Percentiles rank a stretch among this genome's conserved stretches.
phyloP scores from a whole-genome alignment of 2,329 filamentous ascomycete species.

The Orbilia blumenaviensis region DNA sequence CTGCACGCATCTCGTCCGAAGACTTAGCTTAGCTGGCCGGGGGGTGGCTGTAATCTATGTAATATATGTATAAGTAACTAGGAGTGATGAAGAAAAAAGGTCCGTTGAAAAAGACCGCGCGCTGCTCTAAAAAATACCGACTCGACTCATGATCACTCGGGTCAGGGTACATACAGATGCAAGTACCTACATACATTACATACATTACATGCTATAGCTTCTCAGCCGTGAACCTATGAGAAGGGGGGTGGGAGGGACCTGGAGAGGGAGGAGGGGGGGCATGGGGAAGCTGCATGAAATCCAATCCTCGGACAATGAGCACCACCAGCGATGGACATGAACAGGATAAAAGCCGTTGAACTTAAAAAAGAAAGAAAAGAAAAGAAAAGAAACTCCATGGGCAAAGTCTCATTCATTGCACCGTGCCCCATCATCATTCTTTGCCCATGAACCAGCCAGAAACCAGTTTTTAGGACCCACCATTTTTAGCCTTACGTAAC shows the following conservation, averaged over 20 bases:
- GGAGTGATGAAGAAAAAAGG: background rate
- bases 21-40: too few species aligned
- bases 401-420: too few species aligned
- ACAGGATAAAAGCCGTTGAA: slow-evolving; percentile 44
- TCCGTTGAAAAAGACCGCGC: slow-evolving; percentile 4
- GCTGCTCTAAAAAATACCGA: slow-evolving; percentile 9
- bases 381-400: too few species aligned
- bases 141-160: too few species aligned
- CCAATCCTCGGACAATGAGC: slow-evolving; percentile 4
- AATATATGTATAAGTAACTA: background rate
- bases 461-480: background rate
- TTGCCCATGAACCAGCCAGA: too few species aligned
- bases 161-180: background rate
- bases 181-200: too few species aligned
- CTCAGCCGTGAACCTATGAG: too few species aligned
- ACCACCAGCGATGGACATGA: slow-evolving; percentile 7
- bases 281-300: slow-evolving; percentile 15
- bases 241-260: background rate
- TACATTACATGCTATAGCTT: too few species aligned
- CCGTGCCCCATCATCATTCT: slow-evolving; percentile 27
- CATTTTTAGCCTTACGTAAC: slow-evolving; percentile 50
- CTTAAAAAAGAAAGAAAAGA: slow-evolving; percentile 2
- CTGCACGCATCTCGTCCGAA: slow-evolving; percentile 21
- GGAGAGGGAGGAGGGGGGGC: background rate
- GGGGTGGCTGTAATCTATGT: too few species aligned